Conservation (phyloP, 2,329 filamentous ascomycete species). For the Thelonectria blattea region DNA sequence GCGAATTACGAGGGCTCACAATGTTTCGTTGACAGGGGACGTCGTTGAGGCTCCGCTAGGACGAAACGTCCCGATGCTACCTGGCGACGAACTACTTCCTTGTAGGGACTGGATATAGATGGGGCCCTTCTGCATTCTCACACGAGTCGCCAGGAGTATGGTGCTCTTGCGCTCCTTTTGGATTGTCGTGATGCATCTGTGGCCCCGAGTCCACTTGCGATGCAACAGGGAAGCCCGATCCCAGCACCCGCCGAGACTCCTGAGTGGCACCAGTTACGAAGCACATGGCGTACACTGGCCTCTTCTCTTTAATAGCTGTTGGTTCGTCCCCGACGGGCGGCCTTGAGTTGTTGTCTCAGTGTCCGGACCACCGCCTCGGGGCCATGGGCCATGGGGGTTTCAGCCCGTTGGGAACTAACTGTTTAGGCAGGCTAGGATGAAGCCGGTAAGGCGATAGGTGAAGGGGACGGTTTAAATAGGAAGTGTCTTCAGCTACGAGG, state of each 20-base stretch:
- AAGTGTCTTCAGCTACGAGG: background rate
- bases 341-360: background rate
- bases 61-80: slow-evolving; percentile 1
- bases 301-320: background rate
- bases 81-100: background rate
- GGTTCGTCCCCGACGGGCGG: background rate
- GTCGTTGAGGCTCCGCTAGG: no score
- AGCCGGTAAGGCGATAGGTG: no score
- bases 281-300: background rate
- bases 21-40: background rate
- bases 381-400: background rate
- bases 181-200: no score
- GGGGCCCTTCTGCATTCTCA: no score
- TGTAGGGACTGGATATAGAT: background rate
- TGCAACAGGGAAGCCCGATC: background rate
- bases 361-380: background rate
- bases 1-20: background rate
- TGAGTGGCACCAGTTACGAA: background rate
- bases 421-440: no score
- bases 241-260: background rate
- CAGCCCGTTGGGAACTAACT: no score
- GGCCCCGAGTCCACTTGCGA: background rate
- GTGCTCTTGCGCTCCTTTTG: no score
- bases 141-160: no score
- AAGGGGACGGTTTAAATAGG: no score